Evolutionary conservation across 2,329 filamentous ascomycete species (phyloP), one percentile per base, ranked within the genome.

Genomic region (Sclerotinia spermophila): DNA sequence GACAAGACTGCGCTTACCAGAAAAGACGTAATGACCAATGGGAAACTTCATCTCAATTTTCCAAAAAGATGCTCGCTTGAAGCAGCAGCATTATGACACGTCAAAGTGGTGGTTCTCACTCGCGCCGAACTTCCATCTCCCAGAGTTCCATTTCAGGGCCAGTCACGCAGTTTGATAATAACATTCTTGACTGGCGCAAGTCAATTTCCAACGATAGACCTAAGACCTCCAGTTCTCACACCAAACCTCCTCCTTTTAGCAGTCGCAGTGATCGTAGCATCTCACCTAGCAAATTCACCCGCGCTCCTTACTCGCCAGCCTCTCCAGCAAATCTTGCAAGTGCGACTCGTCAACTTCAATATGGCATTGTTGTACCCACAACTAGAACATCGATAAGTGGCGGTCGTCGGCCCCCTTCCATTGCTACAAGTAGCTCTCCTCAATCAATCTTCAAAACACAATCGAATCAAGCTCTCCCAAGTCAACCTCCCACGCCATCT

Each of bases 131-230:
- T 76, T 85, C 80, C 71, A 80, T 76, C 73, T 74, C 82, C 27
- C 78, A 79, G 67, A 75, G 75, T 71, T 77, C 77, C 44, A 59
- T 76, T 21, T 66, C 71, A 10, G 69, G 79, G 1, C 77, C 79
- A 2, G 76, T 76, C 3, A 79, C 76, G 45, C 74, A 73, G 44
- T 75, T 90, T 1, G 95, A 98, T 73, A 87, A 98, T 74, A 87
- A 92, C 24, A 97, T 97, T 74, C 86, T 96, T 74, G 92, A 89
- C 65, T 99, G 95, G 95, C 89, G 94, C 5, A 93, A 96, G 74
- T 86, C 86, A 19, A 86, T 92, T 70, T 82, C 84, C 7, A 85
- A 84, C 72, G 74, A 73, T 78, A 74, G 71, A 40, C 79, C 71
- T 78, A 85, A 72, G 86, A 83, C 75, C 79, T 81, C 60, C 27